A percentile compares a stretch with the other conserved stretches of the same genome.
These are phyloP conservation scores for Xylaria sp. DNA, from an alignment of 2,329 filamentous ascomycete genomes.

Conservation along the genomic window DNA sequence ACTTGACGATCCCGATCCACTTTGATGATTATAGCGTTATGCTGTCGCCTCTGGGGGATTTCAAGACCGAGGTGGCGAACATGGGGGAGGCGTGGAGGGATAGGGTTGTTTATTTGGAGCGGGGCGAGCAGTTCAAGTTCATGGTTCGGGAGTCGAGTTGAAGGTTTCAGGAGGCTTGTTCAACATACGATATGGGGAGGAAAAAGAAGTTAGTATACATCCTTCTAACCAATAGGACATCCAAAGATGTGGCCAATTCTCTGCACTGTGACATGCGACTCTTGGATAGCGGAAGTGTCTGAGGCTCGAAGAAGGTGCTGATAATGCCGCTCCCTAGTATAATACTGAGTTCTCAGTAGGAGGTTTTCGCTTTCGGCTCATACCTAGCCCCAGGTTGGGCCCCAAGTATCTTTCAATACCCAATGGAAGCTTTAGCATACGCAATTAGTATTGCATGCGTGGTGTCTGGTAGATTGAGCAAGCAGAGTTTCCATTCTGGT, in stretches of 20 bases:
- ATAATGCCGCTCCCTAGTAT: no score
- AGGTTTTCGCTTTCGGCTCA: not conserved
- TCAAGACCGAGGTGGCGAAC: conserved; percentile 64
- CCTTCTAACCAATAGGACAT: not conserved
- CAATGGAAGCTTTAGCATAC: not conserved
- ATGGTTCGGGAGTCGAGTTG: conserved; percentile 52
- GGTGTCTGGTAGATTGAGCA: not conserved
- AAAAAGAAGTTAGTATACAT: not conserved
- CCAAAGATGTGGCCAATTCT: not conserved
- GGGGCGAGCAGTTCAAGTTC: conserved; percentile 68
- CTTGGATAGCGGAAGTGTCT: no score
- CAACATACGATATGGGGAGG: not conserved
- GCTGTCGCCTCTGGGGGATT: conserved; percentile 67
- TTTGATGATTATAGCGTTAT: conserved; percentile 74
- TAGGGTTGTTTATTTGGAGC: conserved; percentile 70
- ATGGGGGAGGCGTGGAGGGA: conserved; percentile 59
- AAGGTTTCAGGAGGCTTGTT: not conserved
- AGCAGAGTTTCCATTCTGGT: not conserved
- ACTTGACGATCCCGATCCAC: conserved; percentile 72
- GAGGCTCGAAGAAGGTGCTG: no score
- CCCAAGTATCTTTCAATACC: not conserved
- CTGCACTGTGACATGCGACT: not conserved
- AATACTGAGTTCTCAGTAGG: no score
- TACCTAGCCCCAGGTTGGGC: not conserved
- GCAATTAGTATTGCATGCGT: not conserved